Evolutionary conservation across 129 eudicot genomes (phyloP).

Genomic region (Erigeron canadensis): DNA sequence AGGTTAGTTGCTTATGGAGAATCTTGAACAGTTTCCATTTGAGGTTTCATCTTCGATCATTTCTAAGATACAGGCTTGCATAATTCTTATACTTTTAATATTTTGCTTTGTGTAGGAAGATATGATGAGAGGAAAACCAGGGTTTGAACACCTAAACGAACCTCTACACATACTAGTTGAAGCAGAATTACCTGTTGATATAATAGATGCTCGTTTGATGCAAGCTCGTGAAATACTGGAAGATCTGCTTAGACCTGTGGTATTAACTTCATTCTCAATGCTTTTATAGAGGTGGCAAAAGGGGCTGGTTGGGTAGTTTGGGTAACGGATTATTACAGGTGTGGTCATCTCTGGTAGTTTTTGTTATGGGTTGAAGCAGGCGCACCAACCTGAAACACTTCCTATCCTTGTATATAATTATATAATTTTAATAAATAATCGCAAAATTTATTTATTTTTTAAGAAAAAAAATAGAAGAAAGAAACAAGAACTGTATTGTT

Average conservation of each 20-base stretch:
- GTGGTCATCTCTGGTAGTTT: neutral
- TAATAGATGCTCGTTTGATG: constrained; percentile 88
- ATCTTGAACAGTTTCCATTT: neutral
- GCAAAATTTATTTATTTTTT: no score
- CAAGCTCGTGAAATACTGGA: constrained; percentile 98
- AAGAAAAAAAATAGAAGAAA: neutral
- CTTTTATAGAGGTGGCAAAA: neutral
- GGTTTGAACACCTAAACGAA: constrained; percentile 95
- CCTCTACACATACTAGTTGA: constrained; percentile 96
- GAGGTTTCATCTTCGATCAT: neutral
- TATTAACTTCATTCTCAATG: constrained; percentile 30
- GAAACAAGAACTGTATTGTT: neutral
- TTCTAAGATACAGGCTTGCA: neutral
- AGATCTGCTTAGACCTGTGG: constrained; percentile 97
- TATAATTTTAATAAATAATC: neutral
- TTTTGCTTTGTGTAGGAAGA: constrained; percentile 60
- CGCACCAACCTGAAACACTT: neutral
- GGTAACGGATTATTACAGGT: neutral
- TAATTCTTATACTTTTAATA: neutral
- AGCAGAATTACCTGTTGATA: constrained; percentile 91
- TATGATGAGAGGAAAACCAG: constrained; percentile 96
- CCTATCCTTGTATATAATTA: neutral
- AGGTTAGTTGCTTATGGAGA: neutral
- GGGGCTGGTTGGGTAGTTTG: neutral
- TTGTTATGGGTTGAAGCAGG: neutral